A percentile compares a stretch with the other conserved stretches of the same genome.
These are phyloP conservation scores for Saturnispora saitoi DNA, from an alignment of 805 yeast genomes.

Conservation along the genomic window DNA sequence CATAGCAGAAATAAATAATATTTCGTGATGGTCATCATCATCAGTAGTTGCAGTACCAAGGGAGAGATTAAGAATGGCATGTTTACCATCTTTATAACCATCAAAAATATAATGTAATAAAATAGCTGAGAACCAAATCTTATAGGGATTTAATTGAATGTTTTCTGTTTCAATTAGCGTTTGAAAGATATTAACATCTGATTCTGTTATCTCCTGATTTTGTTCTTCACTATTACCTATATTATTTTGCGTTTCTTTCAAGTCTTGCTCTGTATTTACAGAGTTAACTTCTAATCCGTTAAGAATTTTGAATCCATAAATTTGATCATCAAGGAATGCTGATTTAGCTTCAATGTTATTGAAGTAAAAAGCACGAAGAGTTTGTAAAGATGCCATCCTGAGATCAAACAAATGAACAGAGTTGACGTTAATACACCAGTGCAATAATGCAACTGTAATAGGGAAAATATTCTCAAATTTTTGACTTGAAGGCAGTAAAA, in stretches of 20 bases:
- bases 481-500: slow-evolving; percentile 26
- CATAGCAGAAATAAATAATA: slow-evolving; percentile 60
- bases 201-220: neutral
- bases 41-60: slow-evolving; percentile 50
- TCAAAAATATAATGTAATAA: slow-evolving; percentile 55
- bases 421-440: slow-evolving; percentile 74
- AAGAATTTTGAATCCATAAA: slow-evolving; percentile 32
- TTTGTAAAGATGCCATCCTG: slow-evolving; percentile 60
- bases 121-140: slow-evolving; percentile 73
- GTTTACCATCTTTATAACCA: slow-evolving; percentile 42
- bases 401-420: slow-evolving; percentile 82
- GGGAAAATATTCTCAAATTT: slow-evolving; percentile 42
- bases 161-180: slow-evolving; percentile 72
- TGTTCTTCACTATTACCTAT: neutral
- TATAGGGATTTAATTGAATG: slow-evolving; percentile 72
- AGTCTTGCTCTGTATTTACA: neutral
- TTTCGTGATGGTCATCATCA: slow-evolving; percentile 54
- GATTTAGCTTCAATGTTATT: slow-evolving; percentile 53
- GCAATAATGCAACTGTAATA: slow-evolving; percentile 62
- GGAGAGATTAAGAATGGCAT: slow-evolving; percentile 38
- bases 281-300: slow-evolving; percentile 16
- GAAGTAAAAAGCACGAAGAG: slow-evolving; percentile 60
- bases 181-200: slow-evolving; percentile 54
- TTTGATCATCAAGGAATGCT: slow-evolving; percentile 62
- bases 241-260: neutral